Evolutionary conservation across 345 rosid species (phyloP).

Genomic region (Pugionium dolabratum): DNA sequence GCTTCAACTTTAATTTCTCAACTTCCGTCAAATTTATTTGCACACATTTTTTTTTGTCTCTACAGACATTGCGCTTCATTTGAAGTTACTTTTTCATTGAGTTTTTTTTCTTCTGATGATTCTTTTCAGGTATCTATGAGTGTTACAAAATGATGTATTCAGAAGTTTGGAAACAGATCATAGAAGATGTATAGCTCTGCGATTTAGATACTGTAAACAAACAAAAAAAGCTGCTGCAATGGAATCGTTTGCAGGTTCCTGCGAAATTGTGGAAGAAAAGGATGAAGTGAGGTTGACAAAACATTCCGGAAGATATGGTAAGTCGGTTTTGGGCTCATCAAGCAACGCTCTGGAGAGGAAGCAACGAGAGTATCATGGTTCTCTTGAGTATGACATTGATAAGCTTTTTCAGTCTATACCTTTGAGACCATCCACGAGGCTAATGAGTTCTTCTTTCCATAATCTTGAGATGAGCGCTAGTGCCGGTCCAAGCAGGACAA

Average conservation of each 20-base stretch:
- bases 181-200: conserved; percentile 3
- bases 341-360: conserved; percentile 53
- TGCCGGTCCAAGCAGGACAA: conserved; percentile 51
- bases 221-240: conserved; percentile 36
- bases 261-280: conserved; percentile 84
- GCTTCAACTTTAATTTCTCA: conserved; percentile 2
- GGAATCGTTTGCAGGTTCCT: conserved; percentile 71
- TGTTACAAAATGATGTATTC: conserved; percentile 11
- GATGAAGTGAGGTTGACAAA: conserved; percentile 50
- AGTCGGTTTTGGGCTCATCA: conserved; percentile 47
- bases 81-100: conserved; percentile 7
- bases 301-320: conserved; percentile 48
- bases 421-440: conserved; percentile 58
- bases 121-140: conserved; percentile 21
- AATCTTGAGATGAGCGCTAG: conserved; percentile 44
- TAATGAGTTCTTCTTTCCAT: conserved; percentile 49
- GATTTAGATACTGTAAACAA: not conserved
- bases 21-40: not conserved
- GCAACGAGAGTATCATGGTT: conserved; percentile 56
- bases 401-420: conserved; percentile 81
- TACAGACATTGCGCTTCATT: conserved; percentile 7
- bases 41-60: too few relatives aligned
- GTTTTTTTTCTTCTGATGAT: not conserved
- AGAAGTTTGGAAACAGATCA: conserved; percentile 9
- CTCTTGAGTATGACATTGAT: conserved; percentile 80